These are phyloP conservation scores for Aurantiochytrium sp. DNA, from an alignment of 108 stramenopile species.

Conservation along the genomic window DNA sequence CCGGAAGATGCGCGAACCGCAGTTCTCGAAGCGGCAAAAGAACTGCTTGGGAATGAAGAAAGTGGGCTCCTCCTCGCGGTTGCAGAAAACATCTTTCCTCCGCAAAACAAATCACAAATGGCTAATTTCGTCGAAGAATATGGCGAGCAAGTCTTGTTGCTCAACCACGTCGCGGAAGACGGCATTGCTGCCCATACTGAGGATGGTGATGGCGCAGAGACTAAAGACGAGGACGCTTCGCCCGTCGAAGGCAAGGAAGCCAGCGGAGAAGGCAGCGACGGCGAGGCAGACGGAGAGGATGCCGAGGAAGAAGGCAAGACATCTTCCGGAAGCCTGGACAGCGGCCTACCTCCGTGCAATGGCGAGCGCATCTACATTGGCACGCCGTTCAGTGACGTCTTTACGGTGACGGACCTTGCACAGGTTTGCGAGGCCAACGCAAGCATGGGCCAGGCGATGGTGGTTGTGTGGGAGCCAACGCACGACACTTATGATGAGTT, in stretches of 20 bases:
- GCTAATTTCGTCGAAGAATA: neutral
- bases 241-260: neutral
- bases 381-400: neutral
- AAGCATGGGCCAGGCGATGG: neutral
- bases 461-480: neutral
- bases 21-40: neutral
- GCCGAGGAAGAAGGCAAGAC: neutral
- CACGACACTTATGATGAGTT: neutral
- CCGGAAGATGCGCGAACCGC: neutral
- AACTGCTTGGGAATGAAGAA: neutral
- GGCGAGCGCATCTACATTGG: neutral
- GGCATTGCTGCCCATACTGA: neutral
- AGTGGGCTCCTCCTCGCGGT: neutral
- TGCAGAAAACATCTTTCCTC: neutral
- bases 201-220: neutral
- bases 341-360: neutral
- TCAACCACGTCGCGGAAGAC: neutral
- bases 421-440: neutral
- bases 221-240: neutral
- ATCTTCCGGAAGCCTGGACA: neutral
- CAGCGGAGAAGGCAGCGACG: neutral
- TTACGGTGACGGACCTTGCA: neutral
- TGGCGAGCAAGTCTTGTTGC: neutral
- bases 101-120: neutral
- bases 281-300: neutral